These are phyloP conservation scores for Mycena vitilis DNA, from an alignment of 768 basidiomycete species.

Conservation along the genomic window DNA sequence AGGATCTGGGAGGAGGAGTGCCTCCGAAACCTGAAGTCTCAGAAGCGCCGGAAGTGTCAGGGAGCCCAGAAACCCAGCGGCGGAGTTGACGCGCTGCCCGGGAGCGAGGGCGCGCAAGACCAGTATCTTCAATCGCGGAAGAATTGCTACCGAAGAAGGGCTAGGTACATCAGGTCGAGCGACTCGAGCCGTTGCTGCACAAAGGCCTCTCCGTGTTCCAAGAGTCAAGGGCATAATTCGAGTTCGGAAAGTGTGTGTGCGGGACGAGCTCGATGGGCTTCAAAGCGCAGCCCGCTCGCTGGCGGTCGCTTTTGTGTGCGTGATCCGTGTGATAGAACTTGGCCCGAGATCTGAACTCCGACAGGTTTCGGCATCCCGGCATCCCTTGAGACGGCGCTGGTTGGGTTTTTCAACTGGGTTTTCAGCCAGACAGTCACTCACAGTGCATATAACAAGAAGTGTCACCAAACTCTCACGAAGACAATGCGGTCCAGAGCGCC, in stretches of 20 bases:
- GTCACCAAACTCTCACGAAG: too few relatives aligned
- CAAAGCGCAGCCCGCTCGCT: not conserved
- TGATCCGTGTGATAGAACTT: too few relatives aligned
- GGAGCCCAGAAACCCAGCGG: not conserved
- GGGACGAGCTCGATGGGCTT: not conserved
- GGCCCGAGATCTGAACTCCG: too few relatives aligned
- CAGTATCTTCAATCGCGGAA: not conserved
- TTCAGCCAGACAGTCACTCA: too few relatives aligned
- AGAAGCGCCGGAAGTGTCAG: not conserved
- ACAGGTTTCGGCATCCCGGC: too few relatives aligned
- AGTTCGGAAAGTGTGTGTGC: not conserved
- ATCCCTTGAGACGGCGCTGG: too few relatives aligned
- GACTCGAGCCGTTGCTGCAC: not conserved
- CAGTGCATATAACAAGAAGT: too few relatives aligned
- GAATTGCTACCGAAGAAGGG: not conserved
- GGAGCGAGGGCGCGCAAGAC: not conserved
- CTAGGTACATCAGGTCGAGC: too few relatives aligned
- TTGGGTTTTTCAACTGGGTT: too few relatives aligned
- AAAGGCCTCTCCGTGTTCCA: not conserved
- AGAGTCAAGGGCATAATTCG: not conserved
- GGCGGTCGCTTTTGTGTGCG: not conserved
- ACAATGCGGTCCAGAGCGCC: too few relatives aligned
- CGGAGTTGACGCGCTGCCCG: not conserved
- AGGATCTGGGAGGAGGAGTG: not conserved
- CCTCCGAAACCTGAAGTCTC: not conserved